Base-by-base conservation (phyloP, 345 rosid genomes). In the Bruguiera parviflora region DNA sequence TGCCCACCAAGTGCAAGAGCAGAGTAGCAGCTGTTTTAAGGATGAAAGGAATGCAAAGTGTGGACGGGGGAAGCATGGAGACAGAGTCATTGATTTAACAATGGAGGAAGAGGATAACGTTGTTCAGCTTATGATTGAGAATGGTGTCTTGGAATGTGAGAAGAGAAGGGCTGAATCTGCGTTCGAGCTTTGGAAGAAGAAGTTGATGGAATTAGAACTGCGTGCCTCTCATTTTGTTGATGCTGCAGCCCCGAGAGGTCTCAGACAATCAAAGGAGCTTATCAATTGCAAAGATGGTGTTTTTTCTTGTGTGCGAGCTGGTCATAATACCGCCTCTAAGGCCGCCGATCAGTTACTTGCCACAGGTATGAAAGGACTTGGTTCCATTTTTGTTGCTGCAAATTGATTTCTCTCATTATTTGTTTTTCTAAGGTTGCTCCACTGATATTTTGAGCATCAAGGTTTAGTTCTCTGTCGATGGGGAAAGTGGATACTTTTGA, bases 141-240 rank as follows among this genome's bases (percentile, higher is more conserved):
- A 84, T 70, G 37, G 5, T 43, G 69, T 72, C 22, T 73, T 86
- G 69, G 82, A 83, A 66, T 58, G 57, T 60, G 87, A 84, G 84
- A 86, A 84, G 83, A 66, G 74, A 43, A 63, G 22, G 69, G 91
- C 84, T 63, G 88, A 81, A 79, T 75, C n/a, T 1, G 80, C 84
- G 39, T 76, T 77, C 20, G 77, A 79, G 74, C 53, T 52, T 21
- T 87, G 91, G 92, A 92, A 83, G 78, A 63, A 22, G 32, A 87
- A 78, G 80, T 83, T 75, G 64, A 78, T 67, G 80, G 84, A 81
- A 55, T 71, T 92, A 70, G 81, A 75, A 65, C 79, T 73, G 20
- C 9, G 64, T 33, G 69, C 76, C 58, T 52, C 58, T 11, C 72
- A 63, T 69, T 25, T 76, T 72, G 70, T 73, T 47, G 77, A 66